Evolutionary conservation across 1,139 yeast species (phyloP).

Genomic region (Scheffersomyces segobiensis): DNA sequence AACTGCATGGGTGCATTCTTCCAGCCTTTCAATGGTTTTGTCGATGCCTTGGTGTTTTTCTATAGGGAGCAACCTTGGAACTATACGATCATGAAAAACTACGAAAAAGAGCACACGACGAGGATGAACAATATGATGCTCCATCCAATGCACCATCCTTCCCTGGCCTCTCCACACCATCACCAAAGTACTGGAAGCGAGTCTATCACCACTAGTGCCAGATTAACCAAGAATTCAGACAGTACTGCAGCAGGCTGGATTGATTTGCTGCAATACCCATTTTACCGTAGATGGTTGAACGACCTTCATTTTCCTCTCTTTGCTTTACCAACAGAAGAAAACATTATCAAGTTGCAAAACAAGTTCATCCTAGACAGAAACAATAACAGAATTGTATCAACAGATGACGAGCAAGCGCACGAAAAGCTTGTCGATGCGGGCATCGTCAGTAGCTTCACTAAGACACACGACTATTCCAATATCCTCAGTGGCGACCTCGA

Average conservation of each 20-base stretch:
- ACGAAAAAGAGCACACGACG: constrained; percentile 34
- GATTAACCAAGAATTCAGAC: constrained; percentile 25
- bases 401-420: not conserved
- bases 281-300: constrained; percentile 39
- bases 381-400: not conserved
- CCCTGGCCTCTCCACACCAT: not conserved
- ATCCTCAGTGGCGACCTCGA: constrained; percentile 30
- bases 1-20: constrained; percentile 68
- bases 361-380: constrained; percentile 21
- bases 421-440: constrained; percentile 10
- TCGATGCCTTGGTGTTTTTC: constrained; percentile 74
- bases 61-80: constrained; percentile 81
- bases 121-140: constrained; percentile 24
- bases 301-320: constrained; percentile 44
- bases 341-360: constrained; percentile 27
- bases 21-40: constrained; percentile 79
- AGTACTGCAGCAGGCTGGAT: constrained; percentile 26
- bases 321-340: constrained; percentile 40
- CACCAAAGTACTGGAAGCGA: constrained; percentile 14
- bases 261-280: constrained; percentile 23
- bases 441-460: constrained; percentile 7
- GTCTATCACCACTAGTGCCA: constrained; percentile 27
- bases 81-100: constrained; percentile 43
- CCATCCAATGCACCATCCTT: not conserved
- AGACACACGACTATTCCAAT: constrained; percentile 39